phyloP scores from a whole-genome alignment of 306 rosid genomes.

The Gillenia trifoliata region DNA sequence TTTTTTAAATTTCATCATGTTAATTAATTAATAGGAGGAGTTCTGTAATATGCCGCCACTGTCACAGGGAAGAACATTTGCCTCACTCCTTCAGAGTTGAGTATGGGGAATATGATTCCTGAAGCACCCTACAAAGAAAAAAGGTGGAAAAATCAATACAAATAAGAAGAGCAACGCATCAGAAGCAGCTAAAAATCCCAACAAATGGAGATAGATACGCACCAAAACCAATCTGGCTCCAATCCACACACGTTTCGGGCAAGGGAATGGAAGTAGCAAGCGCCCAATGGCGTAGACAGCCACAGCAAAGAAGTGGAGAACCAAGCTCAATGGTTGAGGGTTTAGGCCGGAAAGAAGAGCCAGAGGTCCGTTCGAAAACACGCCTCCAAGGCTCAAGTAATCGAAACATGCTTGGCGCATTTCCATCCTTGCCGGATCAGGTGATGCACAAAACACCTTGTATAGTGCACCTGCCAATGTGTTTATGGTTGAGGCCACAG shows the following conservation, averaged over 20 bases:
- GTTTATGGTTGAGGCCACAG: constrained; percentile 64
- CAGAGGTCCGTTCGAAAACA: constrained; percentile 45
- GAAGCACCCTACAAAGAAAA: constrained; percentile 23
- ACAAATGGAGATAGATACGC: not conserved
- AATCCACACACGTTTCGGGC: constrained; percentile 47
- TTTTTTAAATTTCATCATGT: not conserved
- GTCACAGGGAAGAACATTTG: constrained; percentile 36
- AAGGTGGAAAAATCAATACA: not conserved
- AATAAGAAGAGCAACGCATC: not conserved
- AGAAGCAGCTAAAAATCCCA: not conserved
- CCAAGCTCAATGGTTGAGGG: constrained; percentile 48
- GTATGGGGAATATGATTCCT: constrained; percentile 29
- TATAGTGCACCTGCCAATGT: constrained; percentile 40
- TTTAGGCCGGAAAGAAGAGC: constrained; percentile 57
- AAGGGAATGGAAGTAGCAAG: constrained; percentile 52
- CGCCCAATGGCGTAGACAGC: constrained; percentile 46
- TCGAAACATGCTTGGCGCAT: constrained; percentile 56
- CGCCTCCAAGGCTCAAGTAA: constrained; percentile 51
- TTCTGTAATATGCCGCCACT: constrained; percentile 24
- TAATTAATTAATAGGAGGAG: constrained; percentile 13
- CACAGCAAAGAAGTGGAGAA: constrained; percentile 48
- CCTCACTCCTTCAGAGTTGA: constrained; percentile 31
- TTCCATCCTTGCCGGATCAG: constrained; percentile 56
- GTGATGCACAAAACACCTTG: constrained; percentile 42
- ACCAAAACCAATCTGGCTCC: constrained; percentile 54